A percentile compares a stretch with the other conserved stretches of the same genome.
These are phyloP conservation scores for Mycosarcoma maydis DNA, from an alignment of 1,284 basidiomycete genomes.

Conservation along the genomic window DNA sequence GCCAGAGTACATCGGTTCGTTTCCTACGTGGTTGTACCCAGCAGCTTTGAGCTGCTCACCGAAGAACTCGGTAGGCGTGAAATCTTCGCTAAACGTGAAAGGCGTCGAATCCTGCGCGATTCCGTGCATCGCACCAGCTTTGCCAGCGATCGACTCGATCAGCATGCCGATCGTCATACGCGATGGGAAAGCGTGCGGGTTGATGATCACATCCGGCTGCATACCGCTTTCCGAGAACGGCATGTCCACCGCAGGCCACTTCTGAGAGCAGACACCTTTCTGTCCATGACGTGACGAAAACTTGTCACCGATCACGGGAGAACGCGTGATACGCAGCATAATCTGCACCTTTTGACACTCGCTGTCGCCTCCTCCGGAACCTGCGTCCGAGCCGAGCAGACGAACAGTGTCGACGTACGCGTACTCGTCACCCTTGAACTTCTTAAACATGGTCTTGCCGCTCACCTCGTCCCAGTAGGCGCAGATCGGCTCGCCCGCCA, in stretches of 20 bases:
- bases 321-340: constrained; percentile 90
- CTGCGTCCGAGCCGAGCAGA: constrained; percentile 82
- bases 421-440: constrained; percentile 96
- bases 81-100: constrained; percentile 83
- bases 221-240: constrained; percentile 98
- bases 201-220: constrained; percentile 99
- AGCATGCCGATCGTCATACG: constrained; percentile 99
- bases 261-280: constrained; percentile 99
- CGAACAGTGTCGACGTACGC: constrained; percentile 93
- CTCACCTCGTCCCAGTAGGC: constrained; percentile 90
- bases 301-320: constrained; percentile 98
- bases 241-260: constrained; percentile 98
- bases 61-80: constrained; percentile 96
- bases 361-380: constrained; percentile 73
- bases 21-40: constrained; percentile 98
- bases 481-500: constrained; percentile 76
- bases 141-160: constrained; percentile 98
- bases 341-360: constrained; percentile 94
- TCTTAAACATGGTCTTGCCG: constrained; percentile 83
- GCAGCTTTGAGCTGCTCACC: constrained; percentile 91
- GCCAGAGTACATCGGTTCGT: constrained; percentile 99
- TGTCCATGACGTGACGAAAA: constrained; percentile 99
- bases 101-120: constrained; percentile 96
- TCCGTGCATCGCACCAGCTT: constrained; percentile 97
- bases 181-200: constrained; percentile 98